Evolutionary conservation across 1,139 yeast species (phyloP), one percentile per base, ranked within the genome.

Genomic region (Spathaspora sp.): DNA sequence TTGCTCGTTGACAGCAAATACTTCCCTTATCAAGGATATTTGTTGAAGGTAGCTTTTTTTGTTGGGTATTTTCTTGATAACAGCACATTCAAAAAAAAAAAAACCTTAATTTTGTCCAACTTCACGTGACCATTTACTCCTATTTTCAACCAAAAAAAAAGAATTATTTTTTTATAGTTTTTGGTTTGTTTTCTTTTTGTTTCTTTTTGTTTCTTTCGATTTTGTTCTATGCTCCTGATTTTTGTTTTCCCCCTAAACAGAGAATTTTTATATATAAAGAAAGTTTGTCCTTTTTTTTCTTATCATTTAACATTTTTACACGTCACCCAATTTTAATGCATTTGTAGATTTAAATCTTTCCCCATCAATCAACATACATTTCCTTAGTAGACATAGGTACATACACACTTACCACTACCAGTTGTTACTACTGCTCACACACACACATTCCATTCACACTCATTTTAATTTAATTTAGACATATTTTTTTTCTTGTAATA

Each of bases 291-390:
- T n/a, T 15, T 13, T 31, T 31, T 31, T 31, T 15, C 36, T 31
- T 13, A 15, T 31, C 36, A 18, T 13, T 31, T 31, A 31, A 31
- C n/a, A n/a, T n/a, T 31, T 15, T 15, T 31, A 31, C 36, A 31
- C 36, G 36, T 31, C 36, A 31, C 36, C 18, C 36, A 31, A 15
- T 20, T 31, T 31, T 31, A 31, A 31, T 31, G 36, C 15, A 31
- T 31, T 31, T 31, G 36, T 31, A 31, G 36, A 31, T 31, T 31
- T 31, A n/a, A 11, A 15, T 31, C 16, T 13, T 13, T n/a, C n/a
- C 16, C 13, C 18, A 20, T 15, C 16, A 31, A 31, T 9, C 36
- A 15, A 31, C 13, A 26, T 26, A 5, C 9, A 31, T 31, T 15
- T 13, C 34, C 34, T 15, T 9, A 3, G 17, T 13, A 31, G 17